Evolutionary conservation across 2,329 filamentous ascomycete genomes (phyloP).

Genomic region (Trichothecium sympodiale): DNA sequence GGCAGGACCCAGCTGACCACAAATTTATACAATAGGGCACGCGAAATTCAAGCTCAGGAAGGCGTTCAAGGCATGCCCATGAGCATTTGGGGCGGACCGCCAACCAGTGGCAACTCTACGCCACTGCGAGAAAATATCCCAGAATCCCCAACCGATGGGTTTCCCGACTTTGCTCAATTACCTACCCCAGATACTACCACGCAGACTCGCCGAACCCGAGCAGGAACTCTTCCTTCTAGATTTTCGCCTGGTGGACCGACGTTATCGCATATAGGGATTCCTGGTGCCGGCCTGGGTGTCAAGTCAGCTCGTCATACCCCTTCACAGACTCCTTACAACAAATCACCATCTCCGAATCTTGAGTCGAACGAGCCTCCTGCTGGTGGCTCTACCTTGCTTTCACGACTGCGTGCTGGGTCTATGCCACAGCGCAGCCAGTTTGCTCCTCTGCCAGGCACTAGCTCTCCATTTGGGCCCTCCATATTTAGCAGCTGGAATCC

Average conservation of each 20-base stretch:
- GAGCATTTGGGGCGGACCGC: slow-evolving; percentile 85
- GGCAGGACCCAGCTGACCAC: neutral
- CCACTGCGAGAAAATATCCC: slow-evolving; percentile 95
- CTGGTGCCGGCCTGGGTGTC: slow-evolving; percentile 39
- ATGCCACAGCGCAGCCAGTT: slow-evolving; percentile 82
- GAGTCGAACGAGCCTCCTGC: slow-evolving; percentile 33
- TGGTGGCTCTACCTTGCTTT: slow-evolving; percentile 64
- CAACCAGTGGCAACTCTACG: slow-evolving; percentile 91
- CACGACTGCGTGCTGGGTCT: slow-evolving; percentile 79
- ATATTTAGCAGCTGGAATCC: slow-evolving; percentile 85
- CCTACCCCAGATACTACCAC: slow-evolving; percentile 55
- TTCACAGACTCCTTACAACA: slow-evolving; percentile 70
- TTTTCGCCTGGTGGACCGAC: slow-evolving; percentile 69
- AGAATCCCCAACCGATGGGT: slow-evolving; percentile 91
- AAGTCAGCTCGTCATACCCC: slow-evolving; percentile 80
- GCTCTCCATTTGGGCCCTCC: slow-evolving; percentile 73
- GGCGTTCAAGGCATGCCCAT: slow-evolving; percentile 59
- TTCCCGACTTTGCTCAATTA: slow-evolving; percentile 75
- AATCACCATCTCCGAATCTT: slow-evolving; percentile 50
- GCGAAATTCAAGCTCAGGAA: slow-evolving; percentile 96
- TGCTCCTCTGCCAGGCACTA: slow-evolving; percentile 40
- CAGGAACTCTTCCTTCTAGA: slow-evolving; percentile 90
- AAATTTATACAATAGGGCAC: slow-evolving; percentile 49
- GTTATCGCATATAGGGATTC: slow-evolving; percentile 45
- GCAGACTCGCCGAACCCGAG: slow-evolving; percentile 68